phyloP scores from a whole-genome alignment of 2,329 filamentous ascomycete species.

The Aspergillus japonicus region DNA sequence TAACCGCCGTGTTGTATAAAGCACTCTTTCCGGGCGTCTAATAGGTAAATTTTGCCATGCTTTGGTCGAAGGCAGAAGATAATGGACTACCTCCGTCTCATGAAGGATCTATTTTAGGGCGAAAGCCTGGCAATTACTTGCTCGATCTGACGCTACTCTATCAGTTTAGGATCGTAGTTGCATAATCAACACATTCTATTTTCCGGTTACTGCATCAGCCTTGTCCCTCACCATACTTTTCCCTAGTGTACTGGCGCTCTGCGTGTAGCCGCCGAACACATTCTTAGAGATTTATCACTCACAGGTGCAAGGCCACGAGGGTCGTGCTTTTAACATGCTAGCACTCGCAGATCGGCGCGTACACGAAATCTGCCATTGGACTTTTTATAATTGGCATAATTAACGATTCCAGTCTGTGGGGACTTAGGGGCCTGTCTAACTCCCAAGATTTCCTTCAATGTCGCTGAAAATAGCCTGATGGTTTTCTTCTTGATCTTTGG shows the following conservation, averaged over 20 bases:
- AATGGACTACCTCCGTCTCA: background rate
- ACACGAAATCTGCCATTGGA: background rate
- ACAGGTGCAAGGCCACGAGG: background rate
- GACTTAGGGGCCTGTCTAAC: background rate
- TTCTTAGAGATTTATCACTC: background rate
- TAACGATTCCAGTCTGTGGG: background rate
- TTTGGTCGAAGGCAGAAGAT: background rate
- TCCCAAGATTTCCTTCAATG: background rate
- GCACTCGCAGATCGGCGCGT: background rate
- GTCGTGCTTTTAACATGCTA: background rate
- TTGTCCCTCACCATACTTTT: background rate
- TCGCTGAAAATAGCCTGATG: conserved; percentile 7
- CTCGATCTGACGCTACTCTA: background rate
- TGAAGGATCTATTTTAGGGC: background rate
- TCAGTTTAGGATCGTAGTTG: background rate
- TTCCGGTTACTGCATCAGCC: background rate
- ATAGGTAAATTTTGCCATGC: background rate
- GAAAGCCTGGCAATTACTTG: background rate
- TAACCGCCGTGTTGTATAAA: background rate
- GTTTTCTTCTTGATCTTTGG: background rate
- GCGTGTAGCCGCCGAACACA: background rate
- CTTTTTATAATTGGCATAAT: background rate
- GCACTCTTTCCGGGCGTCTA: background rate
- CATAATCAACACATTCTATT: background rate
- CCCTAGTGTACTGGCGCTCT: background rate